Conservation (phyloP, 441 rosid species). For the Hura crepitans region DNA sequence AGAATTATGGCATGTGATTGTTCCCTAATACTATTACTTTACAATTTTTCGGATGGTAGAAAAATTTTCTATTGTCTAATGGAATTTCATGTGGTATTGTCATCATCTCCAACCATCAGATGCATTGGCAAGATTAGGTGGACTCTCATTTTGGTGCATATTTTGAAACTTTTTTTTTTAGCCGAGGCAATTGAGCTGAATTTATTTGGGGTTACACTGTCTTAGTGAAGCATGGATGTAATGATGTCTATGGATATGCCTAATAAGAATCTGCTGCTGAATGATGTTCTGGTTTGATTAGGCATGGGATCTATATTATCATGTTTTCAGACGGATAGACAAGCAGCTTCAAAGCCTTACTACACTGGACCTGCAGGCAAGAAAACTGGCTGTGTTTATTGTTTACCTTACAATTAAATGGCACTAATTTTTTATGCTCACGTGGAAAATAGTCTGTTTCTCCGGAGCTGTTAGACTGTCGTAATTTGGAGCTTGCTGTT, state of each 20-base stretch:
- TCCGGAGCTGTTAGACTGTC: slow-evolving; percentile 89
- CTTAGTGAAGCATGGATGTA: neutral
- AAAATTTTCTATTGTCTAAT: no score
- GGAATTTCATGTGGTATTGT: neutral
- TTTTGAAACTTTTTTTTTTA: neutral
- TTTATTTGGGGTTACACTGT: neutral
- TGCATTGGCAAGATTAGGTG: neutral
- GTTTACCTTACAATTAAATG: slow-evolving; percentile 15
- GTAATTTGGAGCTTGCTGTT: slow-evolving; percentile 94
- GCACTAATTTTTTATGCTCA: slow-evolving; percentile 27
- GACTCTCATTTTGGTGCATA: neutral
- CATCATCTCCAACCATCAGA: neutral
- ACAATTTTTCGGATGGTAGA: neutral
- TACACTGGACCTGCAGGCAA: slow-evolving; percentile 91
- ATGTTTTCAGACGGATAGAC: slow-evolving; percentile 93
- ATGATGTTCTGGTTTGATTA: slow-evolving; percentile 36
- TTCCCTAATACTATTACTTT: neutral
- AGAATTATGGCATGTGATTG: neutral
- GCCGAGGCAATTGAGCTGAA: neutral
- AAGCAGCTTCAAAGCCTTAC: slow-evolving; percentile 92
- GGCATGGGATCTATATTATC: slow-evolving; percentile 99
- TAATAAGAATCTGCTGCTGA: neutral
- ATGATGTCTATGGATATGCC: neutral
- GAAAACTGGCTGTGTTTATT: slow-evolving; percentile 18
- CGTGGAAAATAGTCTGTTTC: slow-evolving; percentile 72